phyloP scores from a whole-genome alignment of 1,139 yeast genomes.

The Zygosaccharomyces pseudobailii region DNA sequence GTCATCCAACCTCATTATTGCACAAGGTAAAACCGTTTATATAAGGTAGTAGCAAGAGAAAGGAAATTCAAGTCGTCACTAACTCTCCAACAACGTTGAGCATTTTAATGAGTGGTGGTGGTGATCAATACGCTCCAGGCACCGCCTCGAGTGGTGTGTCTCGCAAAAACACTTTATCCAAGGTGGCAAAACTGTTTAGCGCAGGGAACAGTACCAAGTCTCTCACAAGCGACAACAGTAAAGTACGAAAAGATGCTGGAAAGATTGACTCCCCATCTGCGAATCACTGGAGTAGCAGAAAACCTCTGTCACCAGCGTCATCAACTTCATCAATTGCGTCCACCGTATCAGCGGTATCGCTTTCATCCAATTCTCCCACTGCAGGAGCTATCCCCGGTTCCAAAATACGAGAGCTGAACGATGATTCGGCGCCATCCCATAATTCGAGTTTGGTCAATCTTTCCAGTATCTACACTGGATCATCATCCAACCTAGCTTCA shows the following conservation, averaged over 20 bases:
- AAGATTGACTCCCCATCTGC: neutral
- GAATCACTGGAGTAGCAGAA: neutral
- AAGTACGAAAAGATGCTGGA: neutral
- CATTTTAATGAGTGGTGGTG: neutral
- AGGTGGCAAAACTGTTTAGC: constrained; percentile 12
- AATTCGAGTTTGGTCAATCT: constrained; percentile 4
- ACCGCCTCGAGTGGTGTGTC: constrained; percentile 4
- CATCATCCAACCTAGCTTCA: neutral
- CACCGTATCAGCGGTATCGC: constrained; percentile 11
- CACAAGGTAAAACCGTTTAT: neutral
- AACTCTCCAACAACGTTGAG: neutral
- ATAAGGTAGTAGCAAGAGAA: neutral
- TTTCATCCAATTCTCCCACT: constrained; percentile 13
- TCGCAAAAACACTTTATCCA: constrained; percentile 11
- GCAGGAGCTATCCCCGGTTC: constrained; percentile 9
- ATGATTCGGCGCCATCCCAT: neutral
- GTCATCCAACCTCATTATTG: neutral
- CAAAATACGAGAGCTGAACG: constrained; percentile 10
- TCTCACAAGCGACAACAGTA: neutral
- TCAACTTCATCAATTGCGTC: constrained; percentile 12
- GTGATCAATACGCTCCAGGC: neutral
- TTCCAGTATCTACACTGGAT: constrained; percentile 1
- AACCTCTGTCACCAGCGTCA: constrained; percentile 9
- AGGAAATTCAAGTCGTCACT: neutral
- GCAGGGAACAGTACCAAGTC: constrained; percentile 1